phyloP scores from a whole-genome alignment of 2,329 filamentous ascomycete species.

The Penicillium sp. region DNA sequence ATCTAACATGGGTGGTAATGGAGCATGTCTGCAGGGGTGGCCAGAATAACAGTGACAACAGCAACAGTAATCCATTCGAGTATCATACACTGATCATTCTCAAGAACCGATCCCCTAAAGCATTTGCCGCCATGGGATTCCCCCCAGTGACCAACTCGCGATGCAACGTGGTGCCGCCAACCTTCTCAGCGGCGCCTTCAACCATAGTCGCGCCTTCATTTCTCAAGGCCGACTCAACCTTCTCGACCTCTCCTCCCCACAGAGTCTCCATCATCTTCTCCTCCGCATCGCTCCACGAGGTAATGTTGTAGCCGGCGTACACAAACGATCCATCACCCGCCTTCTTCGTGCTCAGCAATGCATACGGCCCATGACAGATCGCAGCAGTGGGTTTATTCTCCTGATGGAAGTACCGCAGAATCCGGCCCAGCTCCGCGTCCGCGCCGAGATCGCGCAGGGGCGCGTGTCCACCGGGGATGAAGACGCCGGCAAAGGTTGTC shows the following conservation, averaged over 20 bases:
- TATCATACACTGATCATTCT: constrained; percentile 31
- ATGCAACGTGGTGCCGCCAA: constrained; percentile 45
- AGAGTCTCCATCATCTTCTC: constrained; percentile 49
- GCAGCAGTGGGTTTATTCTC: constrained; percentile 45
- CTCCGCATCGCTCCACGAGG: constrained; percentile 47
- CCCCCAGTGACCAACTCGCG: constrained; percentile 39
- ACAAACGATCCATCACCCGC: constrained; percentile 39
- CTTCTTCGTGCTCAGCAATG: constrained; percentile 44
- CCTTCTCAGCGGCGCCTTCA: constrained; percentile 40
- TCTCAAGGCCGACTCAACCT: constrained; percentile 41
- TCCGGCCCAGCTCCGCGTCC: constrained; percentile 44
- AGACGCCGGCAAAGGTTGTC: constrained; percentile 40
- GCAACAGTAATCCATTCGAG: neutral
- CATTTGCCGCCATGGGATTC: constrained; percentile 34
- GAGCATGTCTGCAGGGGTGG: too few relatives aligned
- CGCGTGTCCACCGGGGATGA: constrained; percentile 49
- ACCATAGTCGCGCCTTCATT: constrained; percentile 47
- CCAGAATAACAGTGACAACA: too few relatives aligned
- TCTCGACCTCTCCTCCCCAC: constrained; percentile 44
- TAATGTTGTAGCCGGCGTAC: constrained; percentile 49
- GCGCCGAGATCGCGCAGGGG: constrained; percentile 44
- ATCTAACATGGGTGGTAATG: too few relatives aligned
- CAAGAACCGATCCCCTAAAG: constrained; percentile 35
- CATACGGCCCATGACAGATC: constrained; percentile 50
- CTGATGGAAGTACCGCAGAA: constrained; percentile 43